These are phyloP conservation scores for Acephala macrosclerotiorum DNA, from an alignment of 2,329 filamentous ascomycete species.

Conservation along the genomic window DNA sequence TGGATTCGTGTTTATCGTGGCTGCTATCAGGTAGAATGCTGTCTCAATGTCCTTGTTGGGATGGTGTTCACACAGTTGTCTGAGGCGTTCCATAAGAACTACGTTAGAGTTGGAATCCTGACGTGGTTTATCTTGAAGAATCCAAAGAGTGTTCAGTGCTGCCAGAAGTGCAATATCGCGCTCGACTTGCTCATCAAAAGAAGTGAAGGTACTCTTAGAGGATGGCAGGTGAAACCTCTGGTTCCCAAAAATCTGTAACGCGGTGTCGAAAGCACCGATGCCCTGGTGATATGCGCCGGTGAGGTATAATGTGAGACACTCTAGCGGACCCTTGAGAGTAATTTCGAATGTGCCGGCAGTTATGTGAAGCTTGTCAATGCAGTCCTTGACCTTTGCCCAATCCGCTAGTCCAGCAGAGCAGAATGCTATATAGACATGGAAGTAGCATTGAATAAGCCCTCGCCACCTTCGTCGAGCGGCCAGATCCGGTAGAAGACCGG, in stretches of 20 bases:
- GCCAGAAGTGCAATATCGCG: conserved; percentile 72
- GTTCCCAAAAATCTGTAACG: conserved; percentile 71
- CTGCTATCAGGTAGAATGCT: conserved; percentile 78
- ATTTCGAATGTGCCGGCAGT: conserved; percentile 36
- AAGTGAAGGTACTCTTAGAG: conserved; percentile 46
- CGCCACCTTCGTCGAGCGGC: conserved; percentile 41
- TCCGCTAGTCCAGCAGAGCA: conserved; percentile 39
- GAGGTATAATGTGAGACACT: conserved; percentile 62
- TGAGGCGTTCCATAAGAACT: conserved; percentile 69
- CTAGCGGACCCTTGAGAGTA: conserved; percentile 35
- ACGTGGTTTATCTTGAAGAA: conserved; percentile 69
- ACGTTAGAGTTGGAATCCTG: conserved; percentile 65
- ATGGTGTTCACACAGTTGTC: conserved; percentile 72
- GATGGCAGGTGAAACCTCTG: conserved; percentile 61
- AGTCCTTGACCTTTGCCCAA: conserved; percentile 39
- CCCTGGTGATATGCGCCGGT: conserved; percentile 79
- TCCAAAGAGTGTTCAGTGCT: conserved; percentile 73
- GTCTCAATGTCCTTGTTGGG: conserved; percentile 78
- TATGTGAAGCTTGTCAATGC: conserved; percentile 35
- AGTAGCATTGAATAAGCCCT: conserved; percentile 42
- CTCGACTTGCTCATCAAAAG: conserved; percentile 56
- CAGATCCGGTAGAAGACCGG: conserved; percentile 39
- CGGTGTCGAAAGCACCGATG: conserved; percentile 73
- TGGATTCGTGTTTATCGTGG: conserved; percentile 68
- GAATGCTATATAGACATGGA: conserved; percentile 43